Evolutionary conservation across 2,329 filamentous ascomycete species (phyloP), one percentile per base, ranked within the genome.

Genomic region (Penicillium hesseltinei): DNA sequence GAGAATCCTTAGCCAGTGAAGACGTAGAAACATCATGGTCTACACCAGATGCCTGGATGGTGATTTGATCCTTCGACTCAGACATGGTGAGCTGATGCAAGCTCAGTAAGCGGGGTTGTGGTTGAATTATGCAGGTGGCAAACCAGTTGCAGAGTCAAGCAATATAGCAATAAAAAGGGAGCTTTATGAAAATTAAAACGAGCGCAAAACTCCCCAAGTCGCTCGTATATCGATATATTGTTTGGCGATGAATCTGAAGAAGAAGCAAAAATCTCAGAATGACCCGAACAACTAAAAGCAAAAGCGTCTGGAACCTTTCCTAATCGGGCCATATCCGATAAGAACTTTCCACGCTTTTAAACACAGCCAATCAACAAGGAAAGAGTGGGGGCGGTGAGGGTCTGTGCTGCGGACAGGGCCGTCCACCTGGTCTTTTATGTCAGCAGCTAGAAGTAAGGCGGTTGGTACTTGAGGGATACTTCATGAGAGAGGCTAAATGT

Each of bases 131-230:
- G 54, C 44, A 33, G 19, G 45, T 46, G 43, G 56, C 58, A 49
- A 59, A 52, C 56, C 57, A 56, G 54, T 46, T 53, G 49, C 42
- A 51, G 43, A n/a, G 25, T 38, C 25, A 50, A 43, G 39, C 13
- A 39, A 45, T 2, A n/a, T 31, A 27, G 35, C 19, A 27, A 42
- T 10, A 45, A 51, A 54, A 51, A 48, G 71, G 76, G 79, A 81
- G 78, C 75, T 81, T 82, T 83, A 68, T 72, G 54, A 50, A 59
- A 57, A 59, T 68, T 62, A 62, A 73, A 73, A 77, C 77, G 78
- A 81, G 78, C 81, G 80, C 81, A 82, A 83, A 83, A 80, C 80
- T 79, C 78, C 71, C 77, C 74, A 83, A 83, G 81, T 83, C 81
- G 80, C 80, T 80, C 79, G 76, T 72, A 59, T 62, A 47, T 43